These are phyloP conservation scores for Kwoniella newhampshirensis DNA, from an alignment of 768 basidiomycete species.

Conservation along the genomic window DNA sequence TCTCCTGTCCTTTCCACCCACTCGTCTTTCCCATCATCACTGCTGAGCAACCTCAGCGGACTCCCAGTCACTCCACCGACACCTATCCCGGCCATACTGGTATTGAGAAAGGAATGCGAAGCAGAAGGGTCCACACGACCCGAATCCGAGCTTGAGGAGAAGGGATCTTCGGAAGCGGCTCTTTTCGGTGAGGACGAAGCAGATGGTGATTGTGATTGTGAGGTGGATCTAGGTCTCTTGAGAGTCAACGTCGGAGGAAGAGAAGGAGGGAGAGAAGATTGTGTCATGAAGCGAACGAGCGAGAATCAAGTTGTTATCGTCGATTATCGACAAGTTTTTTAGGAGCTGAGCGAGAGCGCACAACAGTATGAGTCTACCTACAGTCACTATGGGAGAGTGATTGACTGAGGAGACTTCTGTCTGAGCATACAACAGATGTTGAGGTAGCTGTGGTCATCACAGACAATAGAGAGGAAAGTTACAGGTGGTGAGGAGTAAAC, in stretches of 20 bases:
- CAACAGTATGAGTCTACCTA: neutral
- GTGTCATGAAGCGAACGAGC: slow-evolving; percentile 11
- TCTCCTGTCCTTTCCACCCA: slow-evolving; percentile 41
- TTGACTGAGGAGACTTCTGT: slow-evolving; percentile 10
- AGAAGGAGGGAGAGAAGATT: slow-evolving; percentile 5
- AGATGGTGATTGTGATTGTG: slow-evolving; percentile 39
- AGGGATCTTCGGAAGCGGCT: slow-evolving; percentile 67
- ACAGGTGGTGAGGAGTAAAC: too few species aligned
- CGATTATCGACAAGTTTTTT: neutral
- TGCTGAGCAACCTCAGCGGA: slow-evolving; percentile 22
- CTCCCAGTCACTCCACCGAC: slow-evolving; percentile 26
- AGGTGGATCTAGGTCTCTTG: slow-evolving; percentile 49
- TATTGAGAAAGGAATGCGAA: slow-evolving; percentile 2
- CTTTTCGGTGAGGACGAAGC: slow-evolving; percentile 67
- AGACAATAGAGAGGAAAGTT: too few species aligned
- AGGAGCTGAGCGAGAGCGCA: neutral
- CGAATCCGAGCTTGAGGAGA: slow-evolving; percentile 22
- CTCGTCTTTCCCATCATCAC: slow-evolving; percentile 10
- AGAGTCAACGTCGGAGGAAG: slow-evolving; percentile 26
- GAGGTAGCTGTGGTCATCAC: too few species aligned
- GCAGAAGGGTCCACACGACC: slow-evolving; percentile 4
- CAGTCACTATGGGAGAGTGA: neutral
- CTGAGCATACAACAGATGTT: too few species aligned
- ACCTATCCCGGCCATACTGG: slow-evolving; percentile 9
- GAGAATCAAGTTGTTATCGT: too few species aligned